Percentiles rank a stretch among this genome's conserved stretches.
These are phyloP conservation scores for Mycosphaerella sp. DNA, from an alignment of 2,329 filamentous ascomycete species.

Conservation along the genomic window DNA sequence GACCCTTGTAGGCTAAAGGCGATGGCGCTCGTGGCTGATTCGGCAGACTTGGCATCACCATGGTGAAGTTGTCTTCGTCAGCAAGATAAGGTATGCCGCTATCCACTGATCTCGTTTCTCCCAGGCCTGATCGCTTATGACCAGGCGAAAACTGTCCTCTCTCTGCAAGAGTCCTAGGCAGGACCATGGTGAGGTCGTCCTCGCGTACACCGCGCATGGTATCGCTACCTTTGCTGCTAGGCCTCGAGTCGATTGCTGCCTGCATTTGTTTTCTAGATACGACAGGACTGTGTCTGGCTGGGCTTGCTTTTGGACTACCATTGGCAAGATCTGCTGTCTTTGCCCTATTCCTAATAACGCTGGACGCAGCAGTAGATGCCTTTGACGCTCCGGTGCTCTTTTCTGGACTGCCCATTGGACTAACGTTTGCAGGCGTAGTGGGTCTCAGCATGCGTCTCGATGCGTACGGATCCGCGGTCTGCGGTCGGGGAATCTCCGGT, in stretches of 20 bases:
- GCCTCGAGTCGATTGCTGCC: constrained; percentile 23
- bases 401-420: constrained; percentile 41
- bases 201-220: constrained; percentile 29
- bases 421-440: constrained; percentile 42
- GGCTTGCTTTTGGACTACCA: constrained; percentile 31
- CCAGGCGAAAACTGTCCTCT: constrained; percentile 31
- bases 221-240: constrained; percentile 32
- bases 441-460: constrained; percentile 34
- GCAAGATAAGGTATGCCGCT: constrained; percentile 32
- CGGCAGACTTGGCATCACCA: constrained; percentile 42
- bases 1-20: constrained; percentile 28
- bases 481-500: constrained; percentile 45
- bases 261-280: constrained; percentile 20
- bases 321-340: constrained; percentile 15
- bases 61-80: constrained; percentile 45
- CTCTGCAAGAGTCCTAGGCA: constrained; percentile 36
- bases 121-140: constrained; percentile 35
- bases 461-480: constrained; percentile 51
- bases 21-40: constrained; percentile 24
- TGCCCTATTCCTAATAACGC: constrained; percentile 25
- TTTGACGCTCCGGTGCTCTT: constrained; percentile 31
- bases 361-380: constrained; percentile 24
- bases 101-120: constrained; percentile 37
- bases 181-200: constrained; percentile 44
- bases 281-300: constrained; percentile 27